Base-by-base conservation (phyloP, 2,329 filamentous ascomycete genomes). In the Trichoderma hamatum region DNA sequence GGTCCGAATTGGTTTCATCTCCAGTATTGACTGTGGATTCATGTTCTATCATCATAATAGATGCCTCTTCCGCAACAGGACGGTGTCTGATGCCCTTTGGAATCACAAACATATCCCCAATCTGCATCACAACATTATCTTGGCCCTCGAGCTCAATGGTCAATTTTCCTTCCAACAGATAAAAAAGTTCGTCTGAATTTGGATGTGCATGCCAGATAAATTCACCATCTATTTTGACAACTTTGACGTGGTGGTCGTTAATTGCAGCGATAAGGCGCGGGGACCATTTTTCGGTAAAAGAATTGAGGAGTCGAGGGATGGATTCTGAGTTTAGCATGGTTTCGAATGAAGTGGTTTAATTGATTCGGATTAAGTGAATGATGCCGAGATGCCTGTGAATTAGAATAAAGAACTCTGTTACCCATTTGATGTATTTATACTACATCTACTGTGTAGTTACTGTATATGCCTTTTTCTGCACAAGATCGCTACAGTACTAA, bases 161-260 rank as follows among this genome's bases (percentile, higher is more conserved):
- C 21, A 64, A 39, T 5, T 64, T 64, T 30, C 61, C 61, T n/a
- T 49, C 10, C 5, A 64, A 11, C 9, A 64, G 32, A 39, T 64
- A 64, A 19, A 64, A 64, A 21, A 64, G 30, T 21, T 64, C 61
- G 32, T 64, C 61, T 5, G 61, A 64, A 14, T 64, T 64, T 7
- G 61, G 61, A 52, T 64, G 61, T 10, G 61, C n/a, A 30, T 64
- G 61, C 61, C 61, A 64, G 61, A 64, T 64, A 49, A 64, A 64
- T 13, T 54, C 61, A 32, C 61, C 61, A n/a, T 64, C 61, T 5
- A 64, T 10, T 52, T 64, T 64, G 32, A 49, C 61, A 13, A 64
- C 61, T 39, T 64, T 64, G 16, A 64, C 30, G 32, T 64, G 61
- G 46, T 64, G 61, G 46, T 64, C 61, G 16, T 64, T 64, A 32